Evolutionary conservation across 306 rosid species (phyloP).

Genomic region (Oemleria cerasiformis): DNA sequence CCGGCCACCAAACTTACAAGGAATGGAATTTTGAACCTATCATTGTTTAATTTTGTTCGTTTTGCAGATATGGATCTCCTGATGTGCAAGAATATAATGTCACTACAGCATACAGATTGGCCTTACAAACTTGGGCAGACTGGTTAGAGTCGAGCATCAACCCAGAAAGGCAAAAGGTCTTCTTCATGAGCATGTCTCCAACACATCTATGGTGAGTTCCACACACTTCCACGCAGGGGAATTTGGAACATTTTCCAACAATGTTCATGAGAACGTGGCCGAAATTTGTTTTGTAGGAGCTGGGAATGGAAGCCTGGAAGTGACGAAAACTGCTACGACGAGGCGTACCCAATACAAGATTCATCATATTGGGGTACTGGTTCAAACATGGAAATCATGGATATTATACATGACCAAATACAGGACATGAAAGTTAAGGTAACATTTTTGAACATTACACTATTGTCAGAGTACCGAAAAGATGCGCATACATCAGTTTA

Average conservation of each 20-base stretch:
- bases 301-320: slow-evolving; percentile 90
- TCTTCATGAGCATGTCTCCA: slow-evolving; percentile 92
- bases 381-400: slow-evolving; percentile 80
- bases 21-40: too few species aligned
- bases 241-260: background rate
- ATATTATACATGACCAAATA: slow-evolving; percentile 39
- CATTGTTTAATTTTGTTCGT: background rate
- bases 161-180: slow-evolving; percentile 57
- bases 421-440: slow-evolving; percentile 48
- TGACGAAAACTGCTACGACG: slow-evolving; percentile 72
- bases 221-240: background rate
- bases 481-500: slow-evolving; percentile 79
- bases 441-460: slow-evolving; percentile 72
- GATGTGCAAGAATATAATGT: slow-evolving; percentile 72
- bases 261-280: background rate
- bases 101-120: slow-evolving; percentile 72
- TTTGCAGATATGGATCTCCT: slow-evolving; percentile 54
- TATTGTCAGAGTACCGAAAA: slow-evolving; percentile 77
- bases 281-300: slow-evolving; percentile 48
- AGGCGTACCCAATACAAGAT: slow-evolving; percentile 60
- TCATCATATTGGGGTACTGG: slow-evolving; percentile 87
- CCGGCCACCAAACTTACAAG: too few species aligned
- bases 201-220: slow-evolving; percentile 85
- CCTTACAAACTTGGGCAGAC: slow-evolving; percentile 79
- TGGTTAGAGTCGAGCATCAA: slow-evolving; percentile 75